These are phyloP conservation scores for Phytophthora sp. DNA, from an alignment of 352 stramenopile species.

Conservation along the genomic window DNA sequence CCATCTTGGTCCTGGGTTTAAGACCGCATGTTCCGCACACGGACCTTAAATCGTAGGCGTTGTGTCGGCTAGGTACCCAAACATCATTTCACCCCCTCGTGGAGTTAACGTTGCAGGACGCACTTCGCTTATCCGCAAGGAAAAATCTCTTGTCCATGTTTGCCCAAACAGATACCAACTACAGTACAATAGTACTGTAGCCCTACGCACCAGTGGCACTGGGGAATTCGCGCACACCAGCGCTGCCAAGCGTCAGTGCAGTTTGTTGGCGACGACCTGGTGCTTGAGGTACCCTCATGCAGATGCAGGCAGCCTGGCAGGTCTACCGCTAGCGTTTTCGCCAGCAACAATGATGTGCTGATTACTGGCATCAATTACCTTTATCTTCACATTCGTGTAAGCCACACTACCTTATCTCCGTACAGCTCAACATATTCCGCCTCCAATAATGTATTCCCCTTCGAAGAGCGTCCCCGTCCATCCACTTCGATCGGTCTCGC, in stretches of 20 bases:
- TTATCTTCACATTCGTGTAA: background rate
- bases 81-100: too few relatives aligned
- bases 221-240: too few relatives aligned
- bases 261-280: background rate
- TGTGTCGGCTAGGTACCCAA: too few relatives aligned
- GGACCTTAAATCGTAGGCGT: too few relatives aligned
- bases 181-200: too few relatives aligned
- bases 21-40: too few relatives aligned
- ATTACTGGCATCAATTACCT: constrained; percentile 1
- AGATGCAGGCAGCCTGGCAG: constrained; percentile 20
- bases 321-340: constrained; percentile 12
- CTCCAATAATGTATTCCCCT: background rate
- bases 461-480: constrained; percentile 24
- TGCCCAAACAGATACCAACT: too few relatives aligned
- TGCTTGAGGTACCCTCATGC: constrained; percentile 6
- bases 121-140: too few relatives aligned
- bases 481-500: background rate
- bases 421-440: background rate
- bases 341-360: constrained; percentile 25
- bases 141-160: constrained; percentile 19
- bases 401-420: background rate
- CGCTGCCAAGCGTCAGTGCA: background rate
- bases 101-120: too few relatives aligned
- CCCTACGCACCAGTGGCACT: too few relatives aligned
- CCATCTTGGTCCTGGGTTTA: too few relatives aligned